These are phyloP conservation scores for Fraxinus paxiana DNA, from an alignment of 305 asterid species.

Conservation along the genomic window DNA sequence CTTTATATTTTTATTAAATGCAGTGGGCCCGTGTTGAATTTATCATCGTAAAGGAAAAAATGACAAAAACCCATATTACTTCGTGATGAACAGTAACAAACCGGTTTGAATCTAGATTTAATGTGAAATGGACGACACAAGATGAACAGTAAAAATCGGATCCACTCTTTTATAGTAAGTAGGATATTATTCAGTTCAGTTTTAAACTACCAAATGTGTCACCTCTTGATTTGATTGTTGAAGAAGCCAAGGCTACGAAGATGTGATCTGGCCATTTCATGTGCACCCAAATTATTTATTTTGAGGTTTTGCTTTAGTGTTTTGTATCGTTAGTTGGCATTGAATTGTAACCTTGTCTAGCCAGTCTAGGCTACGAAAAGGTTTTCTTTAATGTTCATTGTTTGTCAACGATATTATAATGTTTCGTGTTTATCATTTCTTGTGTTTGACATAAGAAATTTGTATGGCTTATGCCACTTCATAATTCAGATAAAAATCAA, in stretches of 20 bases:
- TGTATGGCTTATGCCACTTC: neutral
- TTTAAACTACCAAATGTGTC: neutral
- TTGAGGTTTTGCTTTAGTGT: neutral
- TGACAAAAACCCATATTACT: too few species aligned
- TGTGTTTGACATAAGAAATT: neutral
- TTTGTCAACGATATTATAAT: neutral
- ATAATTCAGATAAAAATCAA: too few species aligned
- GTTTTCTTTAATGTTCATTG: neutral
- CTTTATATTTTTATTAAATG: too few species aligned
- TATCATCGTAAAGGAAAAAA: too few species aligned
- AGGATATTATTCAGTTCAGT: neutral
- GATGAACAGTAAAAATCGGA: too few species aligned
- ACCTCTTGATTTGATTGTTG: neutral
- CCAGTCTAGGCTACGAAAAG: neutral
- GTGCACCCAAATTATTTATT: neutral
- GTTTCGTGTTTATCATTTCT: neutral
- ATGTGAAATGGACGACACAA: too few species aligned
- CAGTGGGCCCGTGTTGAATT: too few species aligned
- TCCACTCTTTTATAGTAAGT: too few species aligned
- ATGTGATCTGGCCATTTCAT: neutral
- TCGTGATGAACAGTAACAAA: too few species aligned
- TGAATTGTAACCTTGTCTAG: neutral
- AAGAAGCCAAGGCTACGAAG: neutral
- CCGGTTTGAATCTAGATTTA: too few species aligned
- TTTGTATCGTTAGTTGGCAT: neutral